Base-by-base conservation (phyloP, 2,329 filamentous ascomycete genomes). In the Phyllosticta citribraziliensis region DNA sequence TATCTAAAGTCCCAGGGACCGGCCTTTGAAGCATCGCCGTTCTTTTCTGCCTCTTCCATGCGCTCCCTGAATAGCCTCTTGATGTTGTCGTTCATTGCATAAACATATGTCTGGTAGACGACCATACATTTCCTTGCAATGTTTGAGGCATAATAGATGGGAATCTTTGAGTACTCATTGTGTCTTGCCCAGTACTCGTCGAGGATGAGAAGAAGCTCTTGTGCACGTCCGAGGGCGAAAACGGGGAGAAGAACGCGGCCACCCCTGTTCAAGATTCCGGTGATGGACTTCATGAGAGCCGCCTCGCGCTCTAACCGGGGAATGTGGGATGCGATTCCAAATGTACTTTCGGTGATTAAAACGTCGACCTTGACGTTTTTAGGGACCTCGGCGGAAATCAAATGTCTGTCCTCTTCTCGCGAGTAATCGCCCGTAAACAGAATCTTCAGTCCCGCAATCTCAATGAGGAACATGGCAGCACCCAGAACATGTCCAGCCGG, bases 51-150 rank as follows among this genome's bases (percentile, higher is more conserved):
- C 72, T 96, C 91, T 3, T 90, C 91, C 85, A 96, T 95, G 55
- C 91, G 86, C 74, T 95, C 91, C 58, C 88, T 83, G 75, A 97
- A 97, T n/a, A 96, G 83, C 11, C 90, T 85, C 74, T 96, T 97
- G 79, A 99, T 97, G 69, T 97, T 97, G 70, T 97, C 93, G 72
- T 99, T 99, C 94, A 99, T 99, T 60, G 92, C 91, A 56, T 92
- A 91, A 56, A 97, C 91, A 69, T 97, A 99, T 1, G 94, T 99
- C 73, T 97, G 94, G 72, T 99, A 99, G 3, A 97, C 91, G 30
- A 97, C 84, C 94, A 99, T 99, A 77, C 94, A 99, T 75, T 96
- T 94, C 64, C 93, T 82, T 0, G 94, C 94, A 52, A 97, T 84
- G 69, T 96, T 96, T 68, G 90, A 94, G 60, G 95, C 95, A 73